Evolutionary conservation across 495 filamentous ascomycete genomes (phyloP).

Genomic region (Aspergillus panamensis): DNA sequence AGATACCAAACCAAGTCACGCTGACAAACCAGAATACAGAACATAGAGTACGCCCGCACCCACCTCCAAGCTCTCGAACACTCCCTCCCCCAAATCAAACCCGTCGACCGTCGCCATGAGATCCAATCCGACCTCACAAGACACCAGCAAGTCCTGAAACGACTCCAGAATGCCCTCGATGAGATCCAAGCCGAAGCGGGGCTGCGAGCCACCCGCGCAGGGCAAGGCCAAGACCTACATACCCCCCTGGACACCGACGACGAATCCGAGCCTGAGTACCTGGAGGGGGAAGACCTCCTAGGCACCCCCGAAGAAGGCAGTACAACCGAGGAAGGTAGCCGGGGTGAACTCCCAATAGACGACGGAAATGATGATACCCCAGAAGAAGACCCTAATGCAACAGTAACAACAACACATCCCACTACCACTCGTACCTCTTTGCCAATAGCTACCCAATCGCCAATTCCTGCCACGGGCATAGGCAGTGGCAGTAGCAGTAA

Average conservation of each 20-base stretch:
- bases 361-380: slow-evolving; percentile 5
- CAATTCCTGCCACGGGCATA: slow-evolving; percentile 3
- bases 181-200: slow-evolving; percentile 31
- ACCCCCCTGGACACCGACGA: slow-evolving; percentile 29
- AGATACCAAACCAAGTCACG: too few relatives aligned
- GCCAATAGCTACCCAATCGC: slow-evolving; percentile 11
- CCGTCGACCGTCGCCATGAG: slow-evolving; percentile 60
- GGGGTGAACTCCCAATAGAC: slow-evolving; percentile 1
- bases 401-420: not conserved
- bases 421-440: slow-evolving; percentile 21
- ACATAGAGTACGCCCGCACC: slow-evolving; percentile 73
- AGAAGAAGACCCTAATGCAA: not conserved
- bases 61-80: slow-evolving; percentile 77
- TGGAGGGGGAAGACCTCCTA: slow-evolving; percentile 37
- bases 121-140: slow-evolving; percentile 62
- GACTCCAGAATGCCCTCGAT: slow-evolving; percentile 59
- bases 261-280: slow-evolving; percentile 31
- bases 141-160: slow-evolving; percentile 62
- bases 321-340: slow-evolving; percentile 5
- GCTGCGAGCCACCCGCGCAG: slow-evolving; percentile 10
- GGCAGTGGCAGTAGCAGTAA: too few relatives aligned
- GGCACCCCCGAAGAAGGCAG: slow-evolving; percentile 29
- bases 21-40: slow-evolving; percentile 41
- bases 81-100: slow-evolving; percentile 60
- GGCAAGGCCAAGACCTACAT: slow-evolving; percentile 20